Conservation (phyloP, 768 basidiomycete species). For the Amanita molliuscula region DNA sequence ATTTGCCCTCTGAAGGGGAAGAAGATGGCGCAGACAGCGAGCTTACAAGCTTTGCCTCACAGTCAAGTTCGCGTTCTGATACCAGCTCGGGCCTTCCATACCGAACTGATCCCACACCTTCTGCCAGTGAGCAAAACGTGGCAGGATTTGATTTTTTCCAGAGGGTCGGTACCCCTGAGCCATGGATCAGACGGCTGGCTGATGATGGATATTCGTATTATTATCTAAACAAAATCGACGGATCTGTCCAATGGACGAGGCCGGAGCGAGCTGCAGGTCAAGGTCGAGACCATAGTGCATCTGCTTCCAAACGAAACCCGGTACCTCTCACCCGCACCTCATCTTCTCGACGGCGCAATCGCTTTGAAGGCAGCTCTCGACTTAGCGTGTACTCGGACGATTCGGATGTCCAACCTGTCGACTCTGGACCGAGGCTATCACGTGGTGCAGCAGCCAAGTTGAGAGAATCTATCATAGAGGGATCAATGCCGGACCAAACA, state of each 20-base stretch:
- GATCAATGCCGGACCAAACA: slow-evolving; percentile 23
- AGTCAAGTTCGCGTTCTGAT: slow-evolving; percentile 45
- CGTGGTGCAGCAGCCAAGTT: slow-evolving; percentile 17
- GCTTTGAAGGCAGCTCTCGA: slow-evolving; percentile 27
- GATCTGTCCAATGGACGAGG: slow-evolving; percentile 57
- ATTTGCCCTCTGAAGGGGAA: slow-evolving; percentile 71
- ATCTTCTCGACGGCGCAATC: slow-evolving; percentile 16
- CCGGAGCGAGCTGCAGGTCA: slow-evolving; percentile 30
- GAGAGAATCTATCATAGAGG: slow-evolving; percentile 7
- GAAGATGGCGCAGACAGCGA: slow-evolving; percentile 56
- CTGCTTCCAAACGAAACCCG: slow-evolving; percentile 11
- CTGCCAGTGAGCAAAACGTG: slow-evolving; percentile 24
- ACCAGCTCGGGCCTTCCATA: slow-evolving; percentile 43
- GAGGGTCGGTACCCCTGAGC: slow-evolving; percentile 57
- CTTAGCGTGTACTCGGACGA: slow-evolving; percentile 73
- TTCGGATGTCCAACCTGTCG: slow-evolving; percentile 56
- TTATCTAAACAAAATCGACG: slow-evolving; percentile 65
- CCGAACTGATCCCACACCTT: slow-evolving; percentile 26
- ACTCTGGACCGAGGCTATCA: slow-evolving; percentile 19
- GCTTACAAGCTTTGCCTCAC: slow-evolving; percentile 48
- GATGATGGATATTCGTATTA: slow-evolving; percentile 79
- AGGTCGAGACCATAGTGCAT: neutral
- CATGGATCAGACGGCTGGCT: slow-evolving; percentile 73
- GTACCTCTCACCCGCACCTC: slow-evolving; percentile 11
- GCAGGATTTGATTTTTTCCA: slow-evolving; percentile 55